Evolutionary conservation across 1,284 basidiomycete genomes (phyloP).

Genomic region (Pseudozyma hubeiensis): DNA sequence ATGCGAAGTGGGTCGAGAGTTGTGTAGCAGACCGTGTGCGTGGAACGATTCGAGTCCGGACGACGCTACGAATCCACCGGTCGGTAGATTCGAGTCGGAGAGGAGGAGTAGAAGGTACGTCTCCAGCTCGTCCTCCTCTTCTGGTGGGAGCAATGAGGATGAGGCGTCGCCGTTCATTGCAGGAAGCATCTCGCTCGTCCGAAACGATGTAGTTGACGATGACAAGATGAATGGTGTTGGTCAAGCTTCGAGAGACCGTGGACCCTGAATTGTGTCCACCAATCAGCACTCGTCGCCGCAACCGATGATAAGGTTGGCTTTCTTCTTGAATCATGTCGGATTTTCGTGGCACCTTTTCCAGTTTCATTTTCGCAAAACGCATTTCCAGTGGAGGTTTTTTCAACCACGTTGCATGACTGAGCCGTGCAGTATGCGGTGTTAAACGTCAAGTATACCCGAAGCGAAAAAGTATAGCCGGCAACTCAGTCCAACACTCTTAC

Average conservation of each 20-base stretch:
- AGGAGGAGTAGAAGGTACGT: constrained; percentile 62
- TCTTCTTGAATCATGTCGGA: not conserved
- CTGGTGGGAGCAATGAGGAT: not conserved
- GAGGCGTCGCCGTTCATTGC: not conserved
- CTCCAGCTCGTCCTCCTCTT: constrained; percentile 31
- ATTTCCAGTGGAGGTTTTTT: constrained; percentile 4
- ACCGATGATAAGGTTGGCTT: no score
- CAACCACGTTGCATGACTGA: not conserved
- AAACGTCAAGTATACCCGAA: not conserved
- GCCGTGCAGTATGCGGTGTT: constrained; percentile 1
- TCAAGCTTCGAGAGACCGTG: not conserved
- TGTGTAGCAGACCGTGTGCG: constrained; percentile 80
- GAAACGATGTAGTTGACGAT: no score
- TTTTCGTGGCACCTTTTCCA: not conserved
- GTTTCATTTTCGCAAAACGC: not conserved
- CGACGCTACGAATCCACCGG: constrained; percentile 88
- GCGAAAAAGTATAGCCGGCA: constrained; percentile 8
- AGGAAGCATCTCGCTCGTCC: not conserved
- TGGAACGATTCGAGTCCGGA: constrained; percentile 90
- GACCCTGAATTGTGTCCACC: not conserved
- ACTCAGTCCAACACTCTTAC: not conserved
- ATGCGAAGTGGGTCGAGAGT: constrained; percentile 3
- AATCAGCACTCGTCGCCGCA: not conserved
- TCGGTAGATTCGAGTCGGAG: constrained; percentile 66
- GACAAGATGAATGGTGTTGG: not conserved